Conservation (phyloP, 2,329 filamentous ascomycete species). For the Pseudogymnoascus sp. region DNA sequence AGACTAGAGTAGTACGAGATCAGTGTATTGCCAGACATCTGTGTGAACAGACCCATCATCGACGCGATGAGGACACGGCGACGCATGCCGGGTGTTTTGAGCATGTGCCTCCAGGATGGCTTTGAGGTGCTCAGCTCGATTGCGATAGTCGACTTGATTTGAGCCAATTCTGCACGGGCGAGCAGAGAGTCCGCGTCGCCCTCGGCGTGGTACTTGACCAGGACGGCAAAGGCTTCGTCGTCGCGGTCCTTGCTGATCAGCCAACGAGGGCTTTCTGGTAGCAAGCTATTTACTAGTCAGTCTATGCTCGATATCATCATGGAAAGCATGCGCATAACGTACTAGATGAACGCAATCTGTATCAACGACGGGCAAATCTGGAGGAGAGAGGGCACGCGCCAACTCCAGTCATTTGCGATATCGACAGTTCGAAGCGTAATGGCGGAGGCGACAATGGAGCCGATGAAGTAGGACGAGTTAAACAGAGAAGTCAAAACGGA, state of each 20-base stretch:
- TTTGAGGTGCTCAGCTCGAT: conserved; percentile 28
- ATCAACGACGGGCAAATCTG: conserved; percentile 27
- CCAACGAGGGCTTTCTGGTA: conserved; percentile 93
- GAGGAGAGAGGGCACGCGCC: conserved; percentile 36
- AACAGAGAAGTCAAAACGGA: conserved; percentile 46
- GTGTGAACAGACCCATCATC: conserved; percentile 21
- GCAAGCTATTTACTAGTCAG: conserved; percentile 41
- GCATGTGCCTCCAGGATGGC: conserved; percentile 27
- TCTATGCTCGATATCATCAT: neutral
- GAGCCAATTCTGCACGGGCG: conserved; percentile 33
- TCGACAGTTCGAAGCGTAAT: conserved; percentile 38
- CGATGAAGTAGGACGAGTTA: conserved; percentile 46
- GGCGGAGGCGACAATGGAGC: conserved; percentile 36
- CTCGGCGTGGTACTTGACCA: conserved; percentile 35
- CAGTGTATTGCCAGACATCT: conserved; percentile 2
- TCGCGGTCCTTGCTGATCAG: conserved; percentile 90
- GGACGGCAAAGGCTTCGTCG: conserved; percentile 55
- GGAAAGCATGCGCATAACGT: neutral
- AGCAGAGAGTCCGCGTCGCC: conserved; percentile 31
- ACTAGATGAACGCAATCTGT: neutral
- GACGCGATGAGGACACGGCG: conserved; percentile 27
- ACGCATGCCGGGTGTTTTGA: conserved; percentile 28
- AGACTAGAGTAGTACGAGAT: neutral
- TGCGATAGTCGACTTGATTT: conserved; percentile 36
- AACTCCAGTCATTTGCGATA: conserved; percentile 36